Evolutionary conservation across 2,329 filamentous ascomycete genomes (phyloP).

Genomic region (Rachicladosporium sp.): DNA sequence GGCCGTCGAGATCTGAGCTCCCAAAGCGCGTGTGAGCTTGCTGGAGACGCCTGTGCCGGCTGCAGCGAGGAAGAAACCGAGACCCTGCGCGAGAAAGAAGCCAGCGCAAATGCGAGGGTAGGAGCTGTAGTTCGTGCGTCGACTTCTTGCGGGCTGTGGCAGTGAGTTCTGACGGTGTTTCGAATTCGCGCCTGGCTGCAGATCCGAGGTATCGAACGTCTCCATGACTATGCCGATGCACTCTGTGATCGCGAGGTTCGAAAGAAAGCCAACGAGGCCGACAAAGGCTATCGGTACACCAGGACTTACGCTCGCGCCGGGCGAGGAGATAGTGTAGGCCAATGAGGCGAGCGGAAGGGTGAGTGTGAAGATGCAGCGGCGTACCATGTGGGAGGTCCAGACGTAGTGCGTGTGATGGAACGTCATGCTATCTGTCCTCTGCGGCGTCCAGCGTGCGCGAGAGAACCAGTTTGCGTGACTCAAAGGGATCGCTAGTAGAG

Average conservation of each 20-base stretch:
- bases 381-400: constrained; percentile 61
- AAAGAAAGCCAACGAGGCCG: constrained; percentile 55
- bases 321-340: constrained; percentile 55
- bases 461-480: constrained; percentile 61
- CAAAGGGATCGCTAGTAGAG: constrained; percentile 57
- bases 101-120: constrained; percentile 63
- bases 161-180: constrained; percentile 18
- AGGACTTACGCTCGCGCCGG: constrained; percentile 32
- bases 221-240: constrained; percentile 71
- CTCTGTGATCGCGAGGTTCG: constrained; percentile 61
- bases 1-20: constrained; percentile 55
- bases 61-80: constrained; percentile 59
- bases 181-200: constrained; percentile 57
- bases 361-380: constrained; percentile 55
- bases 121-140: constrained; percentile 59
- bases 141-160: constrained; percentile 24
- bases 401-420: constrained; percentile 50
- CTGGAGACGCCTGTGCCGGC: constrained; percentile 57
- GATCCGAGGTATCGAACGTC: constrained; percentile 67
- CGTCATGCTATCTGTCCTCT: constrained; percentile 55
- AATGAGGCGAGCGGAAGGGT: constrained; percentile 54
- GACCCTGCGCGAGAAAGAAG: constrained; percentile 55
- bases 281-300: constrained; percentile 50
- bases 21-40: constrained; percentile 51
- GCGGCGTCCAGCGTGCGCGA: constrained; percentile 46